Conservation (phyloP, 805 yeast genomes). For the Saccharomycopsis fodiens region DNA sequence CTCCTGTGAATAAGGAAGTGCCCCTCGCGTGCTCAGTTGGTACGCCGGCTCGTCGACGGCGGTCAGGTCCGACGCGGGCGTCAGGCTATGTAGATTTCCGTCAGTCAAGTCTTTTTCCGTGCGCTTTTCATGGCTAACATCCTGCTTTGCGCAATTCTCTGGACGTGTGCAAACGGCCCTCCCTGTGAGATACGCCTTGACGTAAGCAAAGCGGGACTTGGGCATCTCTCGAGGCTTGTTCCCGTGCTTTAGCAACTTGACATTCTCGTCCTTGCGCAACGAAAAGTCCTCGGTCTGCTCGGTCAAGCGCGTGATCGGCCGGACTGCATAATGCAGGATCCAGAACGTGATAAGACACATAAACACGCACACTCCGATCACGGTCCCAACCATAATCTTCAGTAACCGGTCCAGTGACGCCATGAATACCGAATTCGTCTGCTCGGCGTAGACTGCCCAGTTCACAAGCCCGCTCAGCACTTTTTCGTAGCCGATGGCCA, state of each 20-base stretch:
- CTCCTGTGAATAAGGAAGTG: slow-evolving; percentile 15
- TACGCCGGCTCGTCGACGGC: neutral
- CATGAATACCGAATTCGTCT: slow-evolving; percentile 48
- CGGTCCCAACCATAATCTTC: slow-evolving; percentile 68
- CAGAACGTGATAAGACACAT: slow-evolving; percentile 75
- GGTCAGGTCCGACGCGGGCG: neutral
- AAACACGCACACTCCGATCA: slow-evolving; percentile 67
- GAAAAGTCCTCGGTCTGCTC: slow-evolving; percentile 65
- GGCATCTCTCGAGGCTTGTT: neutral
- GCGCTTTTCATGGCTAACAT: neutral
- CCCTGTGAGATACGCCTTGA: neutral
- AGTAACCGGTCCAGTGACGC: slow-evolving; percentile 56
- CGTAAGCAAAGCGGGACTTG: neutral
- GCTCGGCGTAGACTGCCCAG: slow-evolving; percentile 77
- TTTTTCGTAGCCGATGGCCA: slow-evolving; percentile 50
- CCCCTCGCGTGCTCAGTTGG: slow-evolving; percentile 1
- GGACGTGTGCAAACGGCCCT: too few relatives aligned
- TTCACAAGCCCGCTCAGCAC: slow-evolving; percentile 28
- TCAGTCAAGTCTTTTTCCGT: neutral
- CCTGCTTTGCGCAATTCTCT: neutral
- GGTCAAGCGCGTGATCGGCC: slow-evolving; percentile 73
- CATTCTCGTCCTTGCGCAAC: slow-evolving; percentile 26
- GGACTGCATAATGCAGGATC: slow-evolving; percentile 73
- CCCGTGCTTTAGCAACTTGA: slow-evolving; percentile 11
- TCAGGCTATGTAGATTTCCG: too few relatives aligned